A percentile compares a stretch with the other conserved stretches of the same genome.
Conservation (phyloP, 768 basidiomycete genomes). For the Chalciporus chontae region DNA sequence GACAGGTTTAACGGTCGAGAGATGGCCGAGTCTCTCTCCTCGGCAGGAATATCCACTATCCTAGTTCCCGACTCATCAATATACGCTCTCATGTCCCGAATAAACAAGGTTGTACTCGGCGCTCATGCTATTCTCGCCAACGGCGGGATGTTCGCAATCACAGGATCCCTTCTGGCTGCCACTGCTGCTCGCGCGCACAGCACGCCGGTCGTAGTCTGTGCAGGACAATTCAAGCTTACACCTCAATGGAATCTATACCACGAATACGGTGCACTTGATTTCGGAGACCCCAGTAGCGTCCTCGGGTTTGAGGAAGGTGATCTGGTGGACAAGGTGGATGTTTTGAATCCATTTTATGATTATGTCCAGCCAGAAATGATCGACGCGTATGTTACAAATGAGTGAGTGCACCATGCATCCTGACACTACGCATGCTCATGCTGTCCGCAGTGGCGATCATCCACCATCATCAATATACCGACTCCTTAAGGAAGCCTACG, state of each 20-base stretch:
- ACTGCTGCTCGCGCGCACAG: conserved; percentile 86
- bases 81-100: conserved; percentile 93
- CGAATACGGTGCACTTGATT: conserved; percentile 80
- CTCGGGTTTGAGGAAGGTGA: conserved; percentile 73
- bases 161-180: conserved; percentile 81
- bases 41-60: conserved; percentile 85
- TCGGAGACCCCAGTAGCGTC: conserved; percentile 66
- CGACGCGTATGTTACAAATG: conserved; percentile 93
- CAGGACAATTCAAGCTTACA: conserved; percentile 95
- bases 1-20: conserved; percentile 78
- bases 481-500: conserved; percentile 90
- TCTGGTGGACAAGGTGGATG: conserved; percentile 84
- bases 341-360: conserved; percentile 95
- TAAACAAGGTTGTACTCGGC: conserved; percentile 94
- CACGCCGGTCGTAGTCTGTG: conserved; percentile 89
- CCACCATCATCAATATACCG: conserved; percentile 92
- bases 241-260: conserved; percentile 88
- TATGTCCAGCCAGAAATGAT: conserved; percentile 91
- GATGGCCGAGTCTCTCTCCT: conserved; percentile 79
- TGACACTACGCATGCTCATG: conserved; percentile 6
- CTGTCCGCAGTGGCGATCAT: conserved; percentile 76
- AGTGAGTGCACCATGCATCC: conserved; percentile 55
- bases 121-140: conserved; percentile 96
- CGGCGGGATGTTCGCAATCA: conserved; percentile 89
- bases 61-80: conserved; percentile 96